Base-by-base conservation (phyloP, 495 filamentous ascomycete genomes). In the Lasiosphaeriaceae sp. region DNA sequence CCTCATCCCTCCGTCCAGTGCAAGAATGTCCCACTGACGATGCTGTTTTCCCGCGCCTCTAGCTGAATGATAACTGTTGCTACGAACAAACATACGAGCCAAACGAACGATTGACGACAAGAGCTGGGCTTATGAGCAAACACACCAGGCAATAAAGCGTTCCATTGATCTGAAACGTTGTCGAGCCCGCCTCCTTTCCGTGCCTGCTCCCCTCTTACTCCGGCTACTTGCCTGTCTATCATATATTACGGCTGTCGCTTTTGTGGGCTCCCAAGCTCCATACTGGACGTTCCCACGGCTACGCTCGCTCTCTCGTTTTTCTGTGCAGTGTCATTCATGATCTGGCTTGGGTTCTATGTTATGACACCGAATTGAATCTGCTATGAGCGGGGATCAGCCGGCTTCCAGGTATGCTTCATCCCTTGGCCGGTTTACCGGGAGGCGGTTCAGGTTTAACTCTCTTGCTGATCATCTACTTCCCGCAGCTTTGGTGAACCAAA, bases 311-410 rank as follows among this genome's bases (percentile, higher is more conserved):
- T n/a, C 46, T 31, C 41, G 3, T 5, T 44, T 44, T 17, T 51
- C 52, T 50, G 47, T 41, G 46, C 50, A 49, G n/a, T 53, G 57
- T 50, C 56, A 65, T 68, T 50, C 56, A 65, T 68, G 60, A 49
- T 52, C 45, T 48, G 34, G 54, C 47, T 56, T 56, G 55, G 54
- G 37, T 55, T 60, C 57, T 56, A 60, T 58, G 45, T n/a, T 49
- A 55, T 57, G 48, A 61, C 48, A 63, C 56, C 55, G 51, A 58
- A 62, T 58, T 56, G 58, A 76, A 63, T 68, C 74, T 80, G 79
- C 75, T 80, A 90, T 90, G 87, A 90, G 84, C 83, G 88, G 83
- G 80, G 86, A 89, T 78, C 80, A 85, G 71, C 80, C 77, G 68
- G 79, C 80, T 68, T 84, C 86, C 74, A 89, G 87, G 39, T 43